These are phyloP conservation scores for Fusarium pseudograminearum DNA, from an alignment of 2,329 filamentous ascomycete species.

Conservation along the genomic window DNA sequence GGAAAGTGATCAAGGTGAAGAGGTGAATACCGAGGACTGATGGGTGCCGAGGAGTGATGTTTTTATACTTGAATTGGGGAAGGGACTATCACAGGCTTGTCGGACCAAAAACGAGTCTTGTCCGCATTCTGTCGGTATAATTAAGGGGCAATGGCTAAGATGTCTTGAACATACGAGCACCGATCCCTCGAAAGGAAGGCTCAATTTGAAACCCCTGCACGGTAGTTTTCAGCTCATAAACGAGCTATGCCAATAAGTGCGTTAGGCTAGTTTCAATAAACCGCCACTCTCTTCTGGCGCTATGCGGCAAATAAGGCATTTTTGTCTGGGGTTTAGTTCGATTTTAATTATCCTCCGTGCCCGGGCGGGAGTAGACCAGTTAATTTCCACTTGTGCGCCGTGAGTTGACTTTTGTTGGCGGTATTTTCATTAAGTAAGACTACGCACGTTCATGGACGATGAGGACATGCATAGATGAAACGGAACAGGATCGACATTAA, in stretches of 20 bases:
- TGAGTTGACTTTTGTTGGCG: neutral
- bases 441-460: neutral
- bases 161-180: neutral
- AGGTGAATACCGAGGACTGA: neutral
- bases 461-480: neutral
- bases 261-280: neutral
- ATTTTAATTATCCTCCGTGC: neutral
- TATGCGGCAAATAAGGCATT: neutral
- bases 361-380: too few relatives aligned
- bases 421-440: neutral
- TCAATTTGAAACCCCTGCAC: neutral
- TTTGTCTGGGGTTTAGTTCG: neutral
- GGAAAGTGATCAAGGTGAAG: neutral
- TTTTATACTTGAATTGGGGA: neutral
- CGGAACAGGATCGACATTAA: neutral
- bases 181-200: neutral
- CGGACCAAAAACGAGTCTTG: neutral
- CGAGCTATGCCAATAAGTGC: neutral
- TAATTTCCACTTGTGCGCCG: rapidly evolving
- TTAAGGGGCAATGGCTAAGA: neutral
- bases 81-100: neutral
- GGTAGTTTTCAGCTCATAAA: neutral
- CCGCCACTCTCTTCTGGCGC: neutral
- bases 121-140: neutral
- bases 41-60: neutral